A percentile compares a stretch with the other conserved stretches of the same genome.
Conservation (phyloP, 306 rosid genomes). For the Betula pendula region DNA sequence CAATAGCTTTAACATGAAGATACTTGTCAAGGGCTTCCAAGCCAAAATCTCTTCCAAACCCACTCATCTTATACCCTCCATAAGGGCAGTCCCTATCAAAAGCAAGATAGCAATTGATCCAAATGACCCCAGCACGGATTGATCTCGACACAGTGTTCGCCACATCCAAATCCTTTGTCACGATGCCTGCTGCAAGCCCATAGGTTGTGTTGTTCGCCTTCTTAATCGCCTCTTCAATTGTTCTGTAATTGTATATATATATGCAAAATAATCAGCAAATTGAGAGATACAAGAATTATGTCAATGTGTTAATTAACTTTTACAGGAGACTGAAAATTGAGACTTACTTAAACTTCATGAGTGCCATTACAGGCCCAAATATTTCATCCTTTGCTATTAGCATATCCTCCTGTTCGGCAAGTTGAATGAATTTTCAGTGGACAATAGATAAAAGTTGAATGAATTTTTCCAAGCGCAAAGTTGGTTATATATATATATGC, state of each 20-base stretch:
- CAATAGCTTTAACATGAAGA: slow-evolving; percentile 72
- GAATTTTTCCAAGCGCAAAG: neutral
- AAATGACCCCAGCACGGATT: slow-evolving; percentile 66
- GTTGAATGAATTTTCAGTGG: neutral
- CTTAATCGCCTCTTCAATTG: slow-evolving; percentile 68
- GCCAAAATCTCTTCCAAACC: slow-evolving; percentile 80
- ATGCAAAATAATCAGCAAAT: neutral
- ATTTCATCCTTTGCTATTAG: slow-evolving; percentile 69
- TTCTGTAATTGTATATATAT: slow-evolving; percentile 38
- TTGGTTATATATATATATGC: neutral
- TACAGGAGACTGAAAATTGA: neutral
- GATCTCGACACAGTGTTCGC: slow-evolving; percentile 89
- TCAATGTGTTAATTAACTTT: no score
- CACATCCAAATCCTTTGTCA: slow-evolving; percentile 63
- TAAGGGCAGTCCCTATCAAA: slow-evolving; percentile 62
- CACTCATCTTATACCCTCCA: slow-evolving; percentile 86
- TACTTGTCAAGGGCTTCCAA: slow-evolving; percentile 60
- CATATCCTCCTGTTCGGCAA: slow-evolving; percentile 77
- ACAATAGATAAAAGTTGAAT: neutral
- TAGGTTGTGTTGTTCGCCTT: slow-evolving; percentile 69
- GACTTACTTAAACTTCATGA: slow-evolving; percentile 82
- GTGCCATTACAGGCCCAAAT: slow-evolving; percentile 79
- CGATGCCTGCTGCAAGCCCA: slow-evolving; percentile 83
- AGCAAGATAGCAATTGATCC: slow-evolving; percentile 81
- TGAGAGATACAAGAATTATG: no score